Conservation (phyloP, 2,329 filamentous ascomycete genomes). For the Aspergillus sp. region DNA sequence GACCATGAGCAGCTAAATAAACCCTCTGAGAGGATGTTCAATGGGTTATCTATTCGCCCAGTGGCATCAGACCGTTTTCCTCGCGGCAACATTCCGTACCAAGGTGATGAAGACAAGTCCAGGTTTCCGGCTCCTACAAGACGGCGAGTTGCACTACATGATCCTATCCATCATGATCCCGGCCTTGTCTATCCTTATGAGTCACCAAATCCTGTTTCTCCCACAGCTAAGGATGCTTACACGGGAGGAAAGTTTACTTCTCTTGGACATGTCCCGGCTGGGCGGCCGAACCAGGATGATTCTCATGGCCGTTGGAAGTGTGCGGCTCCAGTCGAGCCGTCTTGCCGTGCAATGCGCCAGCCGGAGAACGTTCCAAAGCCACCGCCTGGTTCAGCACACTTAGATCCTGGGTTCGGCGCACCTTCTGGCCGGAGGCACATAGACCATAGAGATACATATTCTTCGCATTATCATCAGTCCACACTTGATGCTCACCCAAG, state of each 20-base stretch:
- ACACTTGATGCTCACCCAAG: conserved; percentile 4
- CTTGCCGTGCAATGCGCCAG: conserved; percentile 10
- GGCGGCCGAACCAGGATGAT: conserved; percentile 12
- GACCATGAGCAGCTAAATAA: conserved; percentile 17
- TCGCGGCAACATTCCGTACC: conserved; percentile 15
- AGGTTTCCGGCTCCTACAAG: conserved; percentile 23
- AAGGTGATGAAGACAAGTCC: conserved; percentile 12
- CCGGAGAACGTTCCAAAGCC: conserved; percentile 9
- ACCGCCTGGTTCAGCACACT: conserved; percentile 7
- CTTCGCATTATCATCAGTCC: conserved; percentile 7
- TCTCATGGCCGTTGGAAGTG: conserved; percentile 15
- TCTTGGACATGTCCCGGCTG: conserved; percentile 8
- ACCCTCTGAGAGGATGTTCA: conserved; percentile 21
- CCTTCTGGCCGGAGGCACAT: conserved; percentile 10
- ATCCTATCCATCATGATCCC: conserved; percentile 9
- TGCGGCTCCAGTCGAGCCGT: conserved; percentile 11
- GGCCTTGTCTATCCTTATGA: conserved; percentile 5
- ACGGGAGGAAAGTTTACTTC: conserved; percentile 12
- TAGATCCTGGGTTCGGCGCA: conserved; percentile 10
- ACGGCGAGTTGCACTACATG: conserved; percentile 22
- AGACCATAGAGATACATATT: conserved; percentile 9
- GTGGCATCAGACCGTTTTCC: conserved; percentile 18
- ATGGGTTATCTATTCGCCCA: conserved; percentile 17
- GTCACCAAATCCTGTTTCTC: conserved; percentile 3
- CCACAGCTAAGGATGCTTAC: conserved; percentile 8